Base-by-base conservation (phyloP, 2,329 filamentous ascomycete species). In the Pestalotiopsis sp. region DNA sequence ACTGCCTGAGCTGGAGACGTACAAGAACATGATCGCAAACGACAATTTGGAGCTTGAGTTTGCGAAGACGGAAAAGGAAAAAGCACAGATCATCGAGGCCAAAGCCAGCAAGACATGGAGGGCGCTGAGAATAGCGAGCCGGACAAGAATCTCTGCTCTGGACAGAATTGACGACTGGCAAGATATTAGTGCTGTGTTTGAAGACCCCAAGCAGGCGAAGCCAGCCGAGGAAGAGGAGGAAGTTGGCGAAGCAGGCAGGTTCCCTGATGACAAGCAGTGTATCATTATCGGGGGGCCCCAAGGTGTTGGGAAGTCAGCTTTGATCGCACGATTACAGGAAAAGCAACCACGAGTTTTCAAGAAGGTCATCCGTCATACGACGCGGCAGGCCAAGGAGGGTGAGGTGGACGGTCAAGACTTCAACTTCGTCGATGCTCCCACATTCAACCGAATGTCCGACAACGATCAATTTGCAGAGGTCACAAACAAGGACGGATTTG, bases 91-190 rank as follows among this genome's bases (percentile, higher is more conserved):
- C 23, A 79, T 90, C 7, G 92, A 93, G 71, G 87, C 90, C 67
- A 97, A 97, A 79, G 90, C 91, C 23, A 97, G 94, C 82, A 95
- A 97, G 79, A 92, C 90, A 68, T 99, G 96, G 96, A 89, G 95
- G 73, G 93, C 94, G 4, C 83, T 99, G 71, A 90, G 96, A 65
- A 88, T 97, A 71, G 92, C 94, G 11, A 90, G 92, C 67, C 90
- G 89, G 72, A 90, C 86, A 68, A 92, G 92, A 74, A 86, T 98
- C 72, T 87, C 89, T 59, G 83, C 90, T 23, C 96, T 98, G 78
- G 95, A 98, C 79, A 93, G 92, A 79, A 92, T 97, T 62, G 94
- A 97, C 67, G 91, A 94, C 72, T 91, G 92, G 55, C 92, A 92
- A 76, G 93, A 93, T 70, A 85, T 91, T 39, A 85, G 85, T 66